Evolutionary conservation across 169 alveolate genomes (phyloP), one percentile per base, ranked within the genome.

Genomic region (Cystoisospora suis): DNA sequence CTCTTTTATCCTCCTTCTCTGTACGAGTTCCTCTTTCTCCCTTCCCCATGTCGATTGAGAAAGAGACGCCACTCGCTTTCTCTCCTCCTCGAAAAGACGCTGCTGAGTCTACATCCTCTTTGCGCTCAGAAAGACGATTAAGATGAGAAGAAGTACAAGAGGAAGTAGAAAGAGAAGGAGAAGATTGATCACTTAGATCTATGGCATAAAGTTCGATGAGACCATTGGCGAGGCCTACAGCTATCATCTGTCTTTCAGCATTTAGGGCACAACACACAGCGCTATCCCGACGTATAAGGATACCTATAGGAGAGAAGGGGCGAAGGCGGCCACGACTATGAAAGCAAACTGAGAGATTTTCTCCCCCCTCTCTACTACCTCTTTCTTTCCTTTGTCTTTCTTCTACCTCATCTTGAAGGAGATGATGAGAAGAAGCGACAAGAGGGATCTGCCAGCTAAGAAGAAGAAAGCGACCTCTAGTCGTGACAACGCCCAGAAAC

Each of bases 181-280:
- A 17, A 44, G 77, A 65, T 36, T 7, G 20, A 9, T 1, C 59
- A 7, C 32, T 46, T 36, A 79, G 12, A n/a, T 88, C 80, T 40
- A 77, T 36, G 2, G 87, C 49, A 49, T 88, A 75, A 38, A 88
- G 29, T 70, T 88, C 92, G 49, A 88, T 81, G 34, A 3, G 17
- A 0, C 92, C 92, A n/a, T 34, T 75, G 17, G 47, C 58, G 29
- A 88, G 88, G 6, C 92, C 92, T 45, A 75, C 81, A 3, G 92
- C 92, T 29, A 88, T 59, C 40, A 75, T 87, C 7, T 65, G 58
- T 29, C 87, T 58, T 32, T 75, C 92, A n/a, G 79, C 87, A 46
- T 32, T 88, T 7, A 88, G 72, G 36, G 92, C 92, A 70, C 92
- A 88, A 70, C 92, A 88, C 34, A 59, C 59, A 49, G 77, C 92